Evolutionary conservation across 768 basidiomycete genomes (phyloP), one percentile per base, ranked within the genome.

Genomic region (Coprinopsis cinerea): DNA sequence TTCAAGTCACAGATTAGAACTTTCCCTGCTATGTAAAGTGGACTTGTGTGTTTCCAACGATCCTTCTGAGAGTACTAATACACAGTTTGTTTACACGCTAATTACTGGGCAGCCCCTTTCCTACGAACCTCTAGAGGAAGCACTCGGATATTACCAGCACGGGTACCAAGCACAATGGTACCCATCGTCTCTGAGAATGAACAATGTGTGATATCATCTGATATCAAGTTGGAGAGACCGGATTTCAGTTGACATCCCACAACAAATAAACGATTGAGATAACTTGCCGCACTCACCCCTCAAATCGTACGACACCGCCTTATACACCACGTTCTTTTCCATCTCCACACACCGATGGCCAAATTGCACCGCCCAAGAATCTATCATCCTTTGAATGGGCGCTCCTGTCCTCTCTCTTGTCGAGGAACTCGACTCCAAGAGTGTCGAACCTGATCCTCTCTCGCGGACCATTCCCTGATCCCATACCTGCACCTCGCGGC

Each of bases 401-500:
- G n/a, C n/a, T n/a, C n/a, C n/a, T n/a, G n/a, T n/a, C n/a, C n/a
- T n/a, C n/a, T n/a, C n/a, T n/a, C n/a, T n/a, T n/a, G n/a, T n/a
- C n/a, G n/a, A n/a, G n/a, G n/a, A n/a, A n/a, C n/a, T n/a, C n/a
- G n/a, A n/a, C n/a, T n/a, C n/a, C n/a, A n/a, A n/a, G n/a, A n/a
- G n/a, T n/a, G n/a, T n/a, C n/a, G n/a, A n/a, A n/a, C 35, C 10
- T 43, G 42, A 10, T 20, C 25, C 11, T 39, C 36, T 9, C 17
- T 18, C 9, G 9, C 7, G 17, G 36, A 20, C 15, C 44, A 35
- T 44, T 3, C 15, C 18, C 9, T 52, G 44, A 23, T 44, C 48
- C 72, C 78, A 79, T 1, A 74, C 72, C 26, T 75, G 65, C 1
- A 81, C 67, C 34, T 75, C 68, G 27, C 76, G 58, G n/a, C 61